Evolutionary conservation across 2,329 filamentous ascomycete genomes (phyloP).

Genomic region (Fusarium sp.): DNA sequence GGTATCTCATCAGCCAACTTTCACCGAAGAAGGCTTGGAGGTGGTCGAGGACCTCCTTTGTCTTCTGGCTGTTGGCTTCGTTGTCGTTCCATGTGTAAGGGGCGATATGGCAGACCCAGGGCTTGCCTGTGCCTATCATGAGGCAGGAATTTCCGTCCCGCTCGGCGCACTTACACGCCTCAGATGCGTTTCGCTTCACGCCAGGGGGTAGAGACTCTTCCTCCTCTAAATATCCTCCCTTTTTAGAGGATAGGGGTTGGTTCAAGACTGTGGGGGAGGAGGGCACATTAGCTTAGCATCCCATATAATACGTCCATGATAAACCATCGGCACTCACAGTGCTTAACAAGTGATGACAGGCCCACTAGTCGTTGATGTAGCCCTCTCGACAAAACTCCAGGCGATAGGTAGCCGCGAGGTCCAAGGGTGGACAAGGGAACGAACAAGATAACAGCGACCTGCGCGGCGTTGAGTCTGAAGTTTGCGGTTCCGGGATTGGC

Average conservation of each 20-base stretch:
- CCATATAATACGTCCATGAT: background rate
- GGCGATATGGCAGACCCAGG: background rate
- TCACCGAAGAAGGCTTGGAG: background rate
- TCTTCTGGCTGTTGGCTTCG: background rate
- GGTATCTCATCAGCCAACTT: background rate
- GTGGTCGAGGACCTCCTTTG: rapidly evolving
- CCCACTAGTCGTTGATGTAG: background rate
- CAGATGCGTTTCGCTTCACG: background rate
- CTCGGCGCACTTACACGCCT: background rate
- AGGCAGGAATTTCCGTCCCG: background rate
- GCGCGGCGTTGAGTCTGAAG: background rate
- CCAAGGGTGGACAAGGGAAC: background rate
- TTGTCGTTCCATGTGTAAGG: background rate
- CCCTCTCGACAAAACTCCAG: background rate
- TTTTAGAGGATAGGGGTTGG: background rate
- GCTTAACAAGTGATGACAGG: background rate
- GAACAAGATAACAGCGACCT: background rate
- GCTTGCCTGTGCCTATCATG: background rate
- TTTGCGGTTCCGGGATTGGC: background rate
- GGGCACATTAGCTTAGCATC: no score
- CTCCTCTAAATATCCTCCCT: no score
- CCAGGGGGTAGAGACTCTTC: no score
- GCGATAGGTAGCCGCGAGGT: background rate
- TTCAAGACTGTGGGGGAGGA: background rate
- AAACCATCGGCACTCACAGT: background rate